These are phyloP conservation scores for Coelastrella sp. DNA, from an alignment of 139 green algal genomes.

Conservation along the genomic window DNA sequence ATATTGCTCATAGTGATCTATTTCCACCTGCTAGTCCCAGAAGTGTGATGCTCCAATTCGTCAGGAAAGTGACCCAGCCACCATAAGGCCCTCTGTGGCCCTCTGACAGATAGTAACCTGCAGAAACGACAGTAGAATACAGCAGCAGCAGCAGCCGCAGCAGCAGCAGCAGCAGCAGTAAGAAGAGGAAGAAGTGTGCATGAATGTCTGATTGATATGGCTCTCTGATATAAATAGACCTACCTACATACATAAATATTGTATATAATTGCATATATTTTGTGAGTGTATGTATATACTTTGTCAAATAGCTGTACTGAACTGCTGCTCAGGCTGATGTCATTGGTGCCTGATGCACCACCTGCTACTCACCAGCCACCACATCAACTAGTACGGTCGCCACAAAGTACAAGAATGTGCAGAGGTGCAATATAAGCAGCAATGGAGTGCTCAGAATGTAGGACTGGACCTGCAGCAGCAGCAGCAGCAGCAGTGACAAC, in stretches of 20 bases:
- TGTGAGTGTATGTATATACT: no score
- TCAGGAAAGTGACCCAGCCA: conserved; percentile 47
- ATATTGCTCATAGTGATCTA: no score
- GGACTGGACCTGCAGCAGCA: conserved; percentile 42
- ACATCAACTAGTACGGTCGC: conserved; percentile 37
- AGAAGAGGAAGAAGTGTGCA: background rate
- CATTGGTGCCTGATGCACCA: background rate
- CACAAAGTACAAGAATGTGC: conserved; percentile 45
- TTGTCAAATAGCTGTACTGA: background rate
- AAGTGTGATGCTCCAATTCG: conserved; percentile 46
- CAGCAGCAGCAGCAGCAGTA: no score
- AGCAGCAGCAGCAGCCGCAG: background rate
- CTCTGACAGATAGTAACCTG: background rate
- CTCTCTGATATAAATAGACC: background rate
- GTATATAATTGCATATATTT: no score
- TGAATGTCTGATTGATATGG: background rate
- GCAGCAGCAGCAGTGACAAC: no score
- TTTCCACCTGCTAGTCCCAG: conserved; percentile 14
- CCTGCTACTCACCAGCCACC: background rate
- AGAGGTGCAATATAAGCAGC: conserved; percentile 47
- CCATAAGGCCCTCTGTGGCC: background rate
- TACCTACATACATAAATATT: background rate
- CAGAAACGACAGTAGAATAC: background rate
- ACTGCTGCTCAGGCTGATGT: background rate
- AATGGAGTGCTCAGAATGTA: conserved; percentile 29